phyloP scores from a whole-genome alignment of 1,284 basidiomycete species.

The Cryptococcus amylolentus region DNA sequence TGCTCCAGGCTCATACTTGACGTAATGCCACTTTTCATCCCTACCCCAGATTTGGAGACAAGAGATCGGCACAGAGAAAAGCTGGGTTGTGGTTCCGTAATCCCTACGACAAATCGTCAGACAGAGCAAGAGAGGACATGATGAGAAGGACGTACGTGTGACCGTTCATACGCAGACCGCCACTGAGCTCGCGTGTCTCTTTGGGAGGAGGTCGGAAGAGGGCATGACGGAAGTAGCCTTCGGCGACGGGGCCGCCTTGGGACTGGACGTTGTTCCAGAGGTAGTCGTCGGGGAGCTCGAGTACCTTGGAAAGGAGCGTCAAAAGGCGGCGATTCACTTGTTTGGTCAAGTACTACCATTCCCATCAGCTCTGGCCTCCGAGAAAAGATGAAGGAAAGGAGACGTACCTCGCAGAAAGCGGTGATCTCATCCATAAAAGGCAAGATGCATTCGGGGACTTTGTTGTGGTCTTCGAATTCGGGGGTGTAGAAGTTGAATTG shows the following conservation, averaged over 20 bases:
- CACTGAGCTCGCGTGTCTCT: background rate
- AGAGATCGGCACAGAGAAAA: constrained; percentile 50
- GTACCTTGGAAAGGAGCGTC: constrained; percentile 44
- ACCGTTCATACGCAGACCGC: constrained; percentile 25
- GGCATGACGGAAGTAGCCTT: constrained; percentile 17
- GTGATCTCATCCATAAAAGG: constrained; percentile 45
- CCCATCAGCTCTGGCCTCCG: background rate
- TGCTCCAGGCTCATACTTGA: constrained; percentile 40
- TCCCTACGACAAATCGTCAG: constrained; percentile 46
- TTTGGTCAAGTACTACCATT: constrained; percentile 4
- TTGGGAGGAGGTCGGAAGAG: constrained; percentile 4
- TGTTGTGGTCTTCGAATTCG: constrained; percentile 23
- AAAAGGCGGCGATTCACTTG: constrained; percentile 41
- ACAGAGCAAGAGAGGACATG: background rate
- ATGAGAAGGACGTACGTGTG: background rate
- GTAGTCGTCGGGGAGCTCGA: constrained; percentile 48
- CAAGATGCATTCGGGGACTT: constrained; percentile 24
- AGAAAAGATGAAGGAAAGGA: constrained; percentile 7
- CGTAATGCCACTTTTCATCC: constrained; percentile 48
- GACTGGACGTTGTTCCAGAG: constrained; percentile 45
- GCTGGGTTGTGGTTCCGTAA: constrained; percentile 47
- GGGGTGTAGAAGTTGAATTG: constrained; percentile 50
- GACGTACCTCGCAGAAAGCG: constrained; percentile 27
- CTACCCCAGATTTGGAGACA: constrained; percentile 49
- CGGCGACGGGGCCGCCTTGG: constrained; percentile 8